A percentile compares a stretch with the other conserved stretches of the same genome.
Conservation (phyloP, 345 rosid species). For the Tarenaya hassleriana region DNA sequence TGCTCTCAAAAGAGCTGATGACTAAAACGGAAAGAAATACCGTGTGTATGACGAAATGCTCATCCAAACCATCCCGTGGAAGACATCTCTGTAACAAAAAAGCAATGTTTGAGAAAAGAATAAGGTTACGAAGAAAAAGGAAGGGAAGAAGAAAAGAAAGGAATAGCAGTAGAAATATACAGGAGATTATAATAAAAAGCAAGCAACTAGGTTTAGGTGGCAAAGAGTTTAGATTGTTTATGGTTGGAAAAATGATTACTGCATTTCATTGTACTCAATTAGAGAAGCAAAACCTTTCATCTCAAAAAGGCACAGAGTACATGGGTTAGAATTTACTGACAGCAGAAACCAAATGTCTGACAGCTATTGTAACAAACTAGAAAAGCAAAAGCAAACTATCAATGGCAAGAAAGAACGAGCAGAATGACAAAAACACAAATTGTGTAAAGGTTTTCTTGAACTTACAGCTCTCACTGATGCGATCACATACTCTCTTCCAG, state of each 20-base stretch:
- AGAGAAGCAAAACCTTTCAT: background rate
- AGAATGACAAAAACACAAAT: background rate
- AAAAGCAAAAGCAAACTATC: background rate
- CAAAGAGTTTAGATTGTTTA: conserved; percentile 5
- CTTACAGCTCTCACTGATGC: conserved; percentile 92
- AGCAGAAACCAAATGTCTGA: background rate
- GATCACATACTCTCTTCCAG: conserved; percentile 62
- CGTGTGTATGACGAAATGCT: conserved; percentile 79
- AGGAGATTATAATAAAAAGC: conserved; percentile 1
- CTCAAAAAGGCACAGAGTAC: background rate
- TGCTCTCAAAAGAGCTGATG: background rate
- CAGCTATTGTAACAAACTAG: background rate
- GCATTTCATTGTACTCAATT: background rate
- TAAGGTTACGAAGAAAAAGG: background rate
- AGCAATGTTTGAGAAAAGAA: conserved; percentile 8
- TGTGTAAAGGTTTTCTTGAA: conserved; percentile 5
- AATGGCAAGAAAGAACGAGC: background rate
- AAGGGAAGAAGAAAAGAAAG: conserved; percentile 2
- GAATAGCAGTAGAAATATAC: background rate
- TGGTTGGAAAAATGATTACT: background rate
- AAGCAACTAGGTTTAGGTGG: background rate
- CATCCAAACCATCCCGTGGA: conserved; percentile 74
- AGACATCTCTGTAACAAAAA: conserved; percentile 69
- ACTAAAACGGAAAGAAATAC: conserved; percentile 29
- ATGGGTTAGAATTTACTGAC: background rate